phyloP scores from a whole-genome alignment of 768 basidiomycete genomes.

The Xerocomus spinulosus region DNA sequence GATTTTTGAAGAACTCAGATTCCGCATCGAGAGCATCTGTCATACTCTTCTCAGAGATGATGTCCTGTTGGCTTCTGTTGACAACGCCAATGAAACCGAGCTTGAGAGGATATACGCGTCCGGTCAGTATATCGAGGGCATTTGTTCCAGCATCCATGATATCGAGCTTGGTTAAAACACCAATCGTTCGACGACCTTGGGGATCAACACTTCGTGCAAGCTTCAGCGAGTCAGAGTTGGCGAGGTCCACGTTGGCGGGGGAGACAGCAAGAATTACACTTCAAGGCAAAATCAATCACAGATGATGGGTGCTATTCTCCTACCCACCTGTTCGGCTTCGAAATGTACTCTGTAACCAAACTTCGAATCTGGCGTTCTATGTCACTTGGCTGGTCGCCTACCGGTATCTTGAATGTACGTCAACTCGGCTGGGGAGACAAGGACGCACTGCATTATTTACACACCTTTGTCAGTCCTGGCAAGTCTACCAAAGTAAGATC shows the following conservation, averaged over 20 bases:
- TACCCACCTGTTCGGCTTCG: slow-evolving; percentile 88
- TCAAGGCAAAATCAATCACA: slow-evolving; percentile 10
- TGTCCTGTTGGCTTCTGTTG: slow-evolving; percentile 96
- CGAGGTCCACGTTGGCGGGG: slow-evolving; percentile 95
- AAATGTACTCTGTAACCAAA: slow-evolving; percentile 93
- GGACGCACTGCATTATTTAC: slow-evolving; percentile 16
- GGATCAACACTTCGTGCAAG: slow-evolving; percentile 94
- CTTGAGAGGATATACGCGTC: slow-evolving; percentile 96
- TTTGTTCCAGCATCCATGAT: slow-evolving; percentile 99
- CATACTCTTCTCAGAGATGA: slow-evolving; percentile 84
- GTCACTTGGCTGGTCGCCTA: slow-evolving; percentile 96
- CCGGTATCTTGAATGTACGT: slow-evolving; percentile 63
- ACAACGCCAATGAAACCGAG: slow-evolving; percentile 98
- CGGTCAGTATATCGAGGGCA: slow-evolving; percentile 91
- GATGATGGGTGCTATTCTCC: background rate
- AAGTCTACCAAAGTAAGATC: slow-evolving; percentile 96
- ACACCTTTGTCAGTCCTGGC: slow-evolving; percentile 92
- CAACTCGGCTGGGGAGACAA: background rate
- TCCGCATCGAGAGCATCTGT: slow-evolving; percentile 79
- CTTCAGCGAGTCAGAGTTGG: slow-evolving; percentile 97
- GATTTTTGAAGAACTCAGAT: slow-evolving; percentile 84
- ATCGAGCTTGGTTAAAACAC: slow-evolving; percentile 95
- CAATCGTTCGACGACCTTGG: slow-evolving; percentile 93
- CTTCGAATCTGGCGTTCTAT: slow-evolving; percentile 96
- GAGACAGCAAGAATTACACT: slow-evolving; percentile 97